Base-by-base conservation (phyloP, 2,329 filamentous ascomycete genomes). In the Fusarium newnesense region DNA sequence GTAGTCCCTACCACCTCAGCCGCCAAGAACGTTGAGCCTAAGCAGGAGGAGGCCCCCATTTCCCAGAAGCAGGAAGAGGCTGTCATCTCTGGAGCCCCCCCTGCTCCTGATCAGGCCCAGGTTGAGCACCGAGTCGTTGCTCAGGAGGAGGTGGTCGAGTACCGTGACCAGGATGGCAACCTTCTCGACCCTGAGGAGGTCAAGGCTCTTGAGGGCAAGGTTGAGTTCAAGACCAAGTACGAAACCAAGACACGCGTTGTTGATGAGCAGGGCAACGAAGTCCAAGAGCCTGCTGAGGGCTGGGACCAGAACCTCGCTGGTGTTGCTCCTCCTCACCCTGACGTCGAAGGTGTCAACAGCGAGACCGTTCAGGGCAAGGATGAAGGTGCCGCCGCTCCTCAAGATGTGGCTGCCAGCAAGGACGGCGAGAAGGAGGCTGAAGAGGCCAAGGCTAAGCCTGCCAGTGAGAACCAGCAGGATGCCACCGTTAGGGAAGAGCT, bases 171-270 rank as follows among this genome's bases (percentile, higher is more conserved):
- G 82, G 88, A 97, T 76, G 96, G 96, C 74, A 98, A 98, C 79
- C 82, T 98, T 37, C 89, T 99, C 37, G 86, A 96, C 79, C 90
- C 93, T 61, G 93, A 95, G 79, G 90, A 97, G 80, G 95, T 99
- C 67, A 90, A 93, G 78, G 90, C 89, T 26, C 89, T 99, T 37
- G 90, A 96, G 81, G 96, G 96, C 78, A 97, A 97, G 83, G 95
- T 98, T 67, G 94, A 94, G 78, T 98, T 99, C 85, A 92, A 97
- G 85, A 98, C 96, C 18, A 93, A 92, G 75, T 98, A 98, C 81
- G 96, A 98, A 86, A 98, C 96, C n/a, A 90, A 93, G 73, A 98
- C 95, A 13, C 92, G 94, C 65, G 83, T 98, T 63, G 87, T 97
- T 44, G 94, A 97, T 81, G 89, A 89, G 59, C 82, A 90, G 47